Conservation (phyloP, 2,329 filamentous ascomycete species). For the Sporothrix phasma region DNA sequence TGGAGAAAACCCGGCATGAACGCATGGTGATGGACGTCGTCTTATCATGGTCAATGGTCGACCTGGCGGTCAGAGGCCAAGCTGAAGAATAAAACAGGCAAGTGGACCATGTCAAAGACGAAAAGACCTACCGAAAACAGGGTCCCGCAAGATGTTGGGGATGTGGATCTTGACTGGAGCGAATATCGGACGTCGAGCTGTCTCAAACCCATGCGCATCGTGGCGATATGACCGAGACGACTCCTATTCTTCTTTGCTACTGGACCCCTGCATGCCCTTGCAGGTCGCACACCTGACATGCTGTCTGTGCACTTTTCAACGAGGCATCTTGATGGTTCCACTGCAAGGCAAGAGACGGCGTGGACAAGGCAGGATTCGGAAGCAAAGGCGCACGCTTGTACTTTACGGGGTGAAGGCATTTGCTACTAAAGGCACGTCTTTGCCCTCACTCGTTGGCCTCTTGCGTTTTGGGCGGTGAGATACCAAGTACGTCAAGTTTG, state of each 20-base stretch:
- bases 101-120: too few relatives aligned
- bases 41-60: too few relatives aligned
- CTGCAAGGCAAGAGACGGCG: not conserved
- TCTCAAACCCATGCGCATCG: not conserved
- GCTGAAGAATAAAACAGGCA: not conserved
- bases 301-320: not conserved
- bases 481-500: too few relatives aligned
- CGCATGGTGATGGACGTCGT: too few relatives aligned
- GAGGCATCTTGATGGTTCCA: not conserved
- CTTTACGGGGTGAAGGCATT: not conserved
- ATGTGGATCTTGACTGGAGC: not conserved
- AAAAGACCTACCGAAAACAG: not conserved
- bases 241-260: not conserved
- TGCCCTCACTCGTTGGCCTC: too few relatives aligned
- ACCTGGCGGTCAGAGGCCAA: too few relatives aligned
- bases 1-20: not conserved
- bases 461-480: too few relatives aligned
- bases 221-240: not conserved
- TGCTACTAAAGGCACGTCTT: not conserved
- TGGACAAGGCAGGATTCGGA: not conserved
- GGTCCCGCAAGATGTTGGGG: not conserved
- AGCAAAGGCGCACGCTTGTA: not conserved
- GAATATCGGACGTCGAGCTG: not conserved
- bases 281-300: not conserved
- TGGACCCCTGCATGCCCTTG: too few relatives aligned